Evolutionary conservation across 2,329 filamentous ascomycete genomes (phyloP).

Genomic region (Alternaria triticina): DNA sequence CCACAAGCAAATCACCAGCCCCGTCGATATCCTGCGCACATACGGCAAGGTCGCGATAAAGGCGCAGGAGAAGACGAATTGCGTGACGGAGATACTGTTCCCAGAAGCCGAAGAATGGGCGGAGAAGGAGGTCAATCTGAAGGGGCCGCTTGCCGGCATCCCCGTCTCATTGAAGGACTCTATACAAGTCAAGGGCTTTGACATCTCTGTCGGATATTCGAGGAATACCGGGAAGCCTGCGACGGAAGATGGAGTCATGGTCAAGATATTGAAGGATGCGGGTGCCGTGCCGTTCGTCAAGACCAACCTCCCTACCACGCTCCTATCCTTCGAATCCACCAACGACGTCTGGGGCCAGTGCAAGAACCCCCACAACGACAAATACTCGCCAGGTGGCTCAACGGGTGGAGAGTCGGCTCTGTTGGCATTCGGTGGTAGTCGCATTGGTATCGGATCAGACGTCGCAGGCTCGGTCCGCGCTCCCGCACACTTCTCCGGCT

Average conservation of each 20-base stretch:
- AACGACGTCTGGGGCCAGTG: constrained; percentile 82
- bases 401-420: constrained; percentile 86
- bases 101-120: constrained; percentile 77
- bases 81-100: constrained; percentile 85
- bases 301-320: constrained; percentile 85
- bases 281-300: constrained; percentile 92
- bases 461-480: constrained; percentile 87
- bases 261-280: constrained; percentile 81
- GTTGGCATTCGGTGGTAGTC: constrained; percentile 77
- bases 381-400: constrained; percentile 86
- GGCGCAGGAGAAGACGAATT: constrained; percentile 87
- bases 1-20: constrained; percentile 69
- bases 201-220: constrained; percentile 82
- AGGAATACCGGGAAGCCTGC: constrained; percentile 71
- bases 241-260: constrained; percentile 72
- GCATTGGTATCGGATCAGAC: constrained; percentile 89
- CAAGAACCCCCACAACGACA: constrained; percentile 81
- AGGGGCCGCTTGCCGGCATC: constrained; percentile 84
- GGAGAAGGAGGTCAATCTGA: constrained; percentile 67
- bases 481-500: constrained; percentile 88
- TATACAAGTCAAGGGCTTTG: constrained; percentile 81
- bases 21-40: constrained; percentile 77
- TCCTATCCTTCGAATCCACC: constrained; percentile 84
- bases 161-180: constrained; percentile 82
- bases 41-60: constrained; percentile 87